Conservation (phyloP, 768 basidiomycete genomes). For the Boletus pseudo-olivaceus region DNA sequence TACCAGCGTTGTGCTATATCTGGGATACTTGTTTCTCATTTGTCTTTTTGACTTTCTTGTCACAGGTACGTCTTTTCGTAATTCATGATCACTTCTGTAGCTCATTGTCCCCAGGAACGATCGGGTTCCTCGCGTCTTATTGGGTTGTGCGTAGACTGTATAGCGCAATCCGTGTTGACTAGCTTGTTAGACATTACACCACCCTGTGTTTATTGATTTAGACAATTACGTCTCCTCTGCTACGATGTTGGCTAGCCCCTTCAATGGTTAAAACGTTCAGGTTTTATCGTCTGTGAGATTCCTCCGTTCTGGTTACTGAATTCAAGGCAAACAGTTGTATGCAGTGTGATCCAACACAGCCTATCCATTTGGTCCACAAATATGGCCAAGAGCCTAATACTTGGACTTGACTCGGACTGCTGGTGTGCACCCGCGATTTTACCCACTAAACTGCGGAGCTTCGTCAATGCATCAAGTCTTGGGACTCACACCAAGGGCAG, state of each 20-base stretch:
- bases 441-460: not conserved
- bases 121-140: slow-evolving; percentile 88
- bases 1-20: slow-evolving; percentile 77
- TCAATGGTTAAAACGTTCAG: not conserved
- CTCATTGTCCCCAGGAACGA: slow-evolving; percentile 57
- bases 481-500: not conserved
- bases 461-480: not conserved
- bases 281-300: not conserved
- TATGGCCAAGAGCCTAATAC: not conserved
- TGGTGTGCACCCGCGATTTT: not conserved
- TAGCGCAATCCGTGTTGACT: slow-evolving; percentile 76
- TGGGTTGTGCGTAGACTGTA: slow-evolving; percentile 89
- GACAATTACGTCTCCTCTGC: slow-evolving; percentile 1
- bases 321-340: not conserved
- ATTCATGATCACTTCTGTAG: not conserved
- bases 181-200: slow-evolving; percentile 6
- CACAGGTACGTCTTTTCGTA: slow-evolving; percentile 51
- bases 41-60: slow-evolving; percentile 83
- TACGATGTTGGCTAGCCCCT: not conserved
- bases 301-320: not conserved
- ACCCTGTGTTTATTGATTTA: slow-evolving; percentile 10
- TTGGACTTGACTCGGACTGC: not conserved
- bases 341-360: not conserved
- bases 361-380: not conserved
- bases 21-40: slow-evolving; percentile 86